phyloP scores from a whole-genome alignment of 2,329 filamentous ascomycete species.

The Trichoderma semiorbis region DNA sequence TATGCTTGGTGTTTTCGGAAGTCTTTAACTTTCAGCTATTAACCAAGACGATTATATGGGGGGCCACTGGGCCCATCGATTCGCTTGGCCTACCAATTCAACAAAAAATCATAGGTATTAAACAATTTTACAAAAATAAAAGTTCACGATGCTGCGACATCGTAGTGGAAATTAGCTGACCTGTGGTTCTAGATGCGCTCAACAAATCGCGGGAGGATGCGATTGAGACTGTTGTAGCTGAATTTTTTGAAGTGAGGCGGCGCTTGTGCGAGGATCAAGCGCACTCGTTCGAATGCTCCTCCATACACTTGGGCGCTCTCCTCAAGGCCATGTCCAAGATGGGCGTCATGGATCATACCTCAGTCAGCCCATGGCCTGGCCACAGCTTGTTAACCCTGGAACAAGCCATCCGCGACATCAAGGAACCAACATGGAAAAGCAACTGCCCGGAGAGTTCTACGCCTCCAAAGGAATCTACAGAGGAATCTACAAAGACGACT shows the following conservation, averaged over 20 bases:
- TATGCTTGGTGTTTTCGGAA: not conserved
- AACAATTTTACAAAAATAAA: not conserved
- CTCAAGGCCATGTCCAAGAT: not conserved
- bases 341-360: not conserved
- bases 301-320: not conserved
- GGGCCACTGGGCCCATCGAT: not conserved
- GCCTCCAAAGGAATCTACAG: not conserved
- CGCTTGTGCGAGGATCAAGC: not conserved
- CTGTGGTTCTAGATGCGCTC: not conserved
- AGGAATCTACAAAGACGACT: not conserved
- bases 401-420: not conserved
- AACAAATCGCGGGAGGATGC: not conserved
- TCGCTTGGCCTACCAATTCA: not conserved
- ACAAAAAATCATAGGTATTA: not conserved
- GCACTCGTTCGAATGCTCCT: not conserved
- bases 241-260: not conserved
- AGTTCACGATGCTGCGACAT: fast-evolving
- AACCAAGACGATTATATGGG: not conserved
- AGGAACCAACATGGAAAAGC: not conserved
- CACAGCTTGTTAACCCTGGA: not conserved
- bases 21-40: not conserved
- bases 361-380: not conserved
- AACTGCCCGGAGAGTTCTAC: not conserved
- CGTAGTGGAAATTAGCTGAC: not conserved
- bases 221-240: not conserved